Base-by-base conservation (phyloP, 1,284 basidiomycete genomes). In the Malassezia nana region DNA sequence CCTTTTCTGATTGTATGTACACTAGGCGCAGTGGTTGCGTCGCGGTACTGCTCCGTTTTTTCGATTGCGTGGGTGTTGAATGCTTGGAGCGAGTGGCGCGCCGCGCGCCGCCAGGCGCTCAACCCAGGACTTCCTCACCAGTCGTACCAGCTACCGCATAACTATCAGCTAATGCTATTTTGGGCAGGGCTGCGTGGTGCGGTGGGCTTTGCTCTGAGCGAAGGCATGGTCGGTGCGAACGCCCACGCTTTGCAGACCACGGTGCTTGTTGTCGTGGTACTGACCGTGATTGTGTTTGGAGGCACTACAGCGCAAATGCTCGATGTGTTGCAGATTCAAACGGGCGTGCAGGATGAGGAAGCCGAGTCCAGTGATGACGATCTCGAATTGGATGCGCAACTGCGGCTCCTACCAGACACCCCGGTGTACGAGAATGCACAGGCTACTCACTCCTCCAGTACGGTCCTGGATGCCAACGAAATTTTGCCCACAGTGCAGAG, bases 111-210 rank as follows among this genome's bases (percentile, higher is more conserved):
- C 16, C 45, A 60, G n/a, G 59, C 57, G 4, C 50, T 58, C 22
- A 63, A 64, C 3, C 40, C 39, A 2, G 57, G 67, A 24, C 52
- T 62, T 15, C 58, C 65, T 2, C 45, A 47, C 2, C 35, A 39
- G 3, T 32, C 49, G 20, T 39, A 32, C 12, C 15, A 40, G 7
- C 60, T 67, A 12, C 65, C 70, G 28, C 55, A 64, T 4, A 64
- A 71, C 58, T 74, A 74, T 46, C 71, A 74, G 60, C 66, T 74
- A 41, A 74, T 74, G 91, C 78, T 98, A 18, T 98, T 98, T 77
- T 99, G 92, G 94, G 92, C 92, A 0, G 94, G 94, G 7, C 78
- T 98, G 46, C 81, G 92, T 29, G 92, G 92, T 50, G 92, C 92
- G 0, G 92, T 96, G 32, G 92, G 94, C 22, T 94, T 98, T 22